Conservation (phyloP, 2,329 filamentous ascomycete species). For the Apiospora rasikravindrae region DNA sequence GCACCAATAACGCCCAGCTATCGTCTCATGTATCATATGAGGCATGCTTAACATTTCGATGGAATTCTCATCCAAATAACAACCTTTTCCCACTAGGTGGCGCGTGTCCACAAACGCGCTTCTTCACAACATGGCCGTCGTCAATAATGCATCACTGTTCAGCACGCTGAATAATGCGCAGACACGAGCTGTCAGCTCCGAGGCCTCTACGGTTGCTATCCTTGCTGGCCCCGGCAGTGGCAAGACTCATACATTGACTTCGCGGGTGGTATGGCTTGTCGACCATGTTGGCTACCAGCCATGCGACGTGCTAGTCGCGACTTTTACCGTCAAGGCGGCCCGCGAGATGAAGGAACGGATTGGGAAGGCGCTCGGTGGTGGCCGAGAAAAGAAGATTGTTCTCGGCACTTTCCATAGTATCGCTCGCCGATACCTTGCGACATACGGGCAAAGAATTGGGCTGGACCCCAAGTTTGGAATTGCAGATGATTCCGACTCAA, state of each 20-base stretch:
- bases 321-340: constrained; percentile 95
- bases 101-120: background rate
- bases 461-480: constrained; percentile 86
- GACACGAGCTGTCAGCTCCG: constrained; percentile 59
- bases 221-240: constrained; percentile 74
- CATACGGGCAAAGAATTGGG: constrained; percentile 85
- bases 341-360: constrained; percentile 92
- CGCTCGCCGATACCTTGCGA: constrained; percentile 79
- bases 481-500: constrained; percentile 81
- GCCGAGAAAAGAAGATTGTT: constrained; percentile 76
- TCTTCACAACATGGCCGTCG: constrained; percentile 24
- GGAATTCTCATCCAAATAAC: background rate
- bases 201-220: constrained; percentile 64
- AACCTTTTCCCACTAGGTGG: background rate
- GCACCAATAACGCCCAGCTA: background rate
- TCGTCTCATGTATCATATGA: background rate
- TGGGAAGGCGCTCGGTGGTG: constrained; percentile 77
- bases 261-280: constrained; percentile 88
- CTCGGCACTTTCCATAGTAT: constrained; percentile 97
- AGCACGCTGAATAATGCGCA: constrained; percentile 60
- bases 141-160: constrained; percentile 43
- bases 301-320: constrained; percentile 91
- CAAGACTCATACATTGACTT: constrained; percentile 94
- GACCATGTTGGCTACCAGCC: constrained; percentile 74
- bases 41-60: background rate